Percentiles rank a stretch among this genome's conserved stretches.
phyloP scores from a whole-genome alignment of 2,329 filamentous ascomycete species.

The Pseudopithomyces maydicus region DNA sequence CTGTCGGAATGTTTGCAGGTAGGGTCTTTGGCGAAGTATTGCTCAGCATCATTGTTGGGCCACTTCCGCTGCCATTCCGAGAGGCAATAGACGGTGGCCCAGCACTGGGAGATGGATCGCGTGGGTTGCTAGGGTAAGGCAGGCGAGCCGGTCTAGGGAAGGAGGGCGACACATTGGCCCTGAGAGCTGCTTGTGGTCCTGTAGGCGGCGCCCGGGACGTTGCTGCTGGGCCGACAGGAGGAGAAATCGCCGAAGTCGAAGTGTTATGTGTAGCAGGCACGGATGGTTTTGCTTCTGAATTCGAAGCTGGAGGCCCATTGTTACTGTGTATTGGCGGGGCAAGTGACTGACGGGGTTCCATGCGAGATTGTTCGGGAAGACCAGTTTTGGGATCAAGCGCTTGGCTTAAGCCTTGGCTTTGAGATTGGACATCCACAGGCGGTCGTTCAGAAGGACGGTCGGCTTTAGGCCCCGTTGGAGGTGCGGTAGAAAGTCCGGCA shows the following conservation, averaged over 20 bases:
- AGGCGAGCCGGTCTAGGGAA: slow-evolving; percentile 35
- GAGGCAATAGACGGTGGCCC: slow-evolving; percentile 31
- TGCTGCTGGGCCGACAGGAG: slow-evolving; percentile 36
- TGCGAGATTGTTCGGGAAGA: slow-evolving; percentile 22
- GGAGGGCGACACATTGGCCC: slow-evolving; percentile 39
- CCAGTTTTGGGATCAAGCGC: slow-evolving; percentile 24
- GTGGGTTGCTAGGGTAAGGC: slow-evolving; percentile 30
- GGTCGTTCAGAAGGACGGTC: slow-evolving; percentile 38
- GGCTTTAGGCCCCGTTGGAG: slow-evolving; percentile 50
- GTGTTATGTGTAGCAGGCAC: slow-evolving; percentile 4
- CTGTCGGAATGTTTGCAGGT: slow-evolving; percentile 46
- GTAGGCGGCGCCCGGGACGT: slow-evolving; percentile 35
- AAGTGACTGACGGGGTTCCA: slow-evolving; percentile 28
- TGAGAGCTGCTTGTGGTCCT: slow-evolving; percentile 38
- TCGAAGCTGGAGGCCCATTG: slow-evolving; percentile 15
- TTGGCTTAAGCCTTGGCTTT: slow-evolving; percentile 1
- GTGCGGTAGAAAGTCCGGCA: slow-evolving; percentile 37
- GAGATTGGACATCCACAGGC: slow-evolving; percentile 16
- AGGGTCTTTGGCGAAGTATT: slow-evolving; percentile 44
- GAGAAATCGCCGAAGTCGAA: slow-evolving; percentile 26
- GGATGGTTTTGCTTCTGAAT: slow-evolving; percentile 19
- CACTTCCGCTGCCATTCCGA: slow-evolving; percentile 21
- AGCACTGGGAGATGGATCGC: slow-evolving; percentile 32
- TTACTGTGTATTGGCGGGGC: slow-evolving; percentile 13
- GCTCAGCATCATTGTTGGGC: slow-evolving; percentile 21